Percentiles rank a stretch among this genome's conserved stretches.
phyloP scores from a whole-genome alignment of 176 grass and related monocot genomes.

The Aegilops longissima region DNA sequence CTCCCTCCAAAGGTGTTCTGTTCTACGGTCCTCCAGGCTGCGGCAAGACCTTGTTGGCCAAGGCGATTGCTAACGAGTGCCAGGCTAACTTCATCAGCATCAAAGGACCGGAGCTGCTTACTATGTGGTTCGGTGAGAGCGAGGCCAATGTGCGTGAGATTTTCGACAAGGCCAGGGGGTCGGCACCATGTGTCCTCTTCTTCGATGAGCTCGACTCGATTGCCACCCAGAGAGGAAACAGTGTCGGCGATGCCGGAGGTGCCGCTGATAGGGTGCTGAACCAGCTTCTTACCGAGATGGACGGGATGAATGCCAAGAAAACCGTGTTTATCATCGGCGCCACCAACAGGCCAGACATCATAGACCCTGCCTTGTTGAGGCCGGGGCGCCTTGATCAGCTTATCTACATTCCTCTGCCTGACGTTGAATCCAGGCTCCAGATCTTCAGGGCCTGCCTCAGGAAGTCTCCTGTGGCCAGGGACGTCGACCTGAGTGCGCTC shows the following conservation, averaged over 20 bases:
- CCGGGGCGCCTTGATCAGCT: constrained; percentile 56
- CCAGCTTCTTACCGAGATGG: no score
- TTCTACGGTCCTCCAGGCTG: no score
- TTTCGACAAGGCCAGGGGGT: constrained; percentile 40
- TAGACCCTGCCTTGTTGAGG: constrained; percentile 70
- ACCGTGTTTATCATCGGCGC: no score
- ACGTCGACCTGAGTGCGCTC: constrained; percentile 69
- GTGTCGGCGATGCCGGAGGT: constrained; percentile 33
- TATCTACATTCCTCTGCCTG: constrained; percentile 48
- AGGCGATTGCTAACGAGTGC: no score
- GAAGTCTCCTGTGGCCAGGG: constrained; percentile 73
- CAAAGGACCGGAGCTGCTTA: no score
- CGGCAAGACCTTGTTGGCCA: no score
- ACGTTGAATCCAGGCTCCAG: constrained; percentile 57
- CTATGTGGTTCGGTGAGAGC: constrained; percentile 91
- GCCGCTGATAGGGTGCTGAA: no score
- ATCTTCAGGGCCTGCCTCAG: constrained; percentile 82
- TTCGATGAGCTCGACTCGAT: constrained; percentile 83
- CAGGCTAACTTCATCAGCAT: no score
- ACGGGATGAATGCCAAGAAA: no score
- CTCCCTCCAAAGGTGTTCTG: no score
- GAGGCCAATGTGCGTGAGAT: constrained; percentile 56
- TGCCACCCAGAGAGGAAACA: constrained; percentile 78
- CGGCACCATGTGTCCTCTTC: constrained; percentile 77
- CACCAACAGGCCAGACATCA: no score